Evolutionary conservation across 805 yeast species (phyloP).

Genomic region (Zygosaccharomyces siamensis): DNA sequence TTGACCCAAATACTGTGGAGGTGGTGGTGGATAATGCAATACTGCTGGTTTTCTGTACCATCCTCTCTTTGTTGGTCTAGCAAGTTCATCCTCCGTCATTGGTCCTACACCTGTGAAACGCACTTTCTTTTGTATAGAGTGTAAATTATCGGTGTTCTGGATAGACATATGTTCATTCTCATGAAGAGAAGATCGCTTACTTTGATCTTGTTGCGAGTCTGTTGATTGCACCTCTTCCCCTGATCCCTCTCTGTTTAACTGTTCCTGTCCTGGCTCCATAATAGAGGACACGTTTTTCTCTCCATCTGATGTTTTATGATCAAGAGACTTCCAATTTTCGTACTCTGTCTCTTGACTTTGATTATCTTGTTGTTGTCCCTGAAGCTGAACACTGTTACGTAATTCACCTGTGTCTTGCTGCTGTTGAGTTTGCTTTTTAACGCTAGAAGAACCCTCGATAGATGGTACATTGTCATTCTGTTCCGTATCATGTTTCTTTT

Average conservation of each 20-base stretch:
- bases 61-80: conserved; percentile 32
- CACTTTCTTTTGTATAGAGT: conserved; percentile 24
- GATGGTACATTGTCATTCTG: not conserved
- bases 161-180: not conserved
- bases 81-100: conserved; percentile 29
- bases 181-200: not conserved
- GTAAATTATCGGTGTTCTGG: not conserved
- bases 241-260: not conserved
- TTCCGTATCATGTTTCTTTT: not conserved
- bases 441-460: not conserved
- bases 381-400: not conserved
- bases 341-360: not conserved
- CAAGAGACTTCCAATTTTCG: not conserved
- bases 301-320: not conserved
- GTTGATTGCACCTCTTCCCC: not conserved
- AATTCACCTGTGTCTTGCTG: not conserved
- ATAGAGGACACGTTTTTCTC: not conserved
- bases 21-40: conserved; percentile 33
- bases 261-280: not conserved
- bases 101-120: conserved; percentile 37
- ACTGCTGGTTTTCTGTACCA: conserved; percentile 37
- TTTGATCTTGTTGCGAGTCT: not conserved
- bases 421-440: not conserved
- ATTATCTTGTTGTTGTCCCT: not conserved
- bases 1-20: conserved; percentile 19